Conservation (phyloP, 441 rosid species). For the Adansonia madagascariensis region DNA sequence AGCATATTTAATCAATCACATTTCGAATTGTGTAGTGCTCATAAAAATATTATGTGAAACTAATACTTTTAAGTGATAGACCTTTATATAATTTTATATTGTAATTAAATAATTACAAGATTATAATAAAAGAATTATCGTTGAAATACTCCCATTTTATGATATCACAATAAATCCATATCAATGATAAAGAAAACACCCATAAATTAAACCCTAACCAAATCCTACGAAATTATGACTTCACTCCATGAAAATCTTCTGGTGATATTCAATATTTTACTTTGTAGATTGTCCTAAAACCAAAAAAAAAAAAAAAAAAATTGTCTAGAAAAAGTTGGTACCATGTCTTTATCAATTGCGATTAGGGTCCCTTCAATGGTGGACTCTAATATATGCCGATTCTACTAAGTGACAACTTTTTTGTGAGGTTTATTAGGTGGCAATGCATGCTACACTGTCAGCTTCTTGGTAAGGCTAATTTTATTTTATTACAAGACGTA, state of each 20-base stretch:
- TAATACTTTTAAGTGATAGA: too few relatives aligned
- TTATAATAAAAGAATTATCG: too few relatives aligned
- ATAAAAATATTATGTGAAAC: too few relatives aligned
- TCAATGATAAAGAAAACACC: too few relatives aligned
- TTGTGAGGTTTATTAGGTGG: not conserved
- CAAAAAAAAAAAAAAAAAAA: not conserved
- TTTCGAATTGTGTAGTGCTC: too few relatives aligned
- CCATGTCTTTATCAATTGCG: constrained; percentile 9
- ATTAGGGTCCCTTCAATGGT: too few relatives aligned
- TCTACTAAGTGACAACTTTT: not conserved
- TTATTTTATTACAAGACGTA: not conserved
- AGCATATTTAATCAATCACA: too few relatives aligned
- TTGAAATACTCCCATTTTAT: too few relatives aligned
- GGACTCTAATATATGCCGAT: not conserved
- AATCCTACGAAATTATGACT: not conserved
- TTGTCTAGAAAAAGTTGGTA: not conserved
- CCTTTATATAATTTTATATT: too few relatives aligned
- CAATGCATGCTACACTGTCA: not conserved
- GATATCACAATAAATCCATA: too few relatives aligned
- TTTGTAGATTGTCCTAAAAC: not conserved
- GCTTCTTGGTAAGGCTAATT: not conserved
- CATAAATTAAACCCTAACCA: not conserved
- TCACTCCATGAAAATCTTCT: not conserved
- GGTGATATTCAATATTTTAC: not conserved
- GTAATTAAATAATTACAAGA: too few relatives aligned